Evolutionary conservation across 345 rosid species (phyloP).

Genomic region (Capsella bursapastoris): DNA sequence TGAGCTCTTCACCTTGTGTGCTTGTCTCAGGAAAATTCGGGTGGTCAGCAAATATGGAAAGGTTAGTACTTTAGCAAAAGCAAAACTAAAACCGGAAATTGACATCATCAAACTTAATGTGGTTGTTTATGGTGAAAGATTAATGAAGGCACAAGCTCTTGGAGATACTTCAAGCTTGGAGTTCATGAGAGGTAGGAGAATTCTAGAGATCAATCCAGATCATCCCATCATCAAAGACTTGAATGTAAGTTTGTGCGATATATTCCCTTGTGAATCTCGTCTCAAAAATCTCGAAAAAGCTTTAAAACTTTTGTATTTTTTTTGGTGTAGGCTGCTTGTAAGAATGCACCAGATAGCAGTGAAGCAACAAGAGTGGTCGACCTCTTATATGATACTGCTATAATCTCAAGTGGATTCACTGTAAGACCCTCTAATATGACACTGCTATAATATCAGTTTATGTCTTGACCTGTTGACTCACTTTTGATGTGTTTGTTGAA

Average conservation of each 20-base stretch:
- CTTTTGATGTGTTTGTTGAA: slow-evolving; percentile 27
- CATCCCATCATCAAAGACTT: slow-evolving; percentile 92
- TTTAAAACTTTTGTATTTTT: background rate
- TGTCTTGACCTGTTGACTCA: background rate
- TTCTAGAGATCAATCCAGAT: slow-evolving; percentile 89
- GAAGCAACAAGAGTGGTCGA: slow-evolving; percentile 94
- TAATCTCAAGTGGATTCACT: slow-evolving; percentile 94
- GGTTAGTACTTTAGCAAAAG: slow-evolving; percentile 52
- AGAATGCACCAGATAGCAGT: slow-evolving; percentile 75
- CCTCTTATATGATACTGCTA: slow-evolving; percentile 88
- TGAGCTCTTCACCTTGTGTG: slow-evolving; percentile 95
- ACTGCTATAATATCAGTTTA: too few species aligned
- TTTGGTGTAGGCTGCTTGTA: slow-evolving; percentile 86
- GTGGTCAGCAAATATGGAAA: slow-evolving; percentile 99
- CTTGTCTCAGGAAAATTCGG: slow-evolving; percentile 99
- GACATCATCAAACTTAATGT: background rate
- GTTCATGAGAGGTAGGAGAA: slow-evolving; percentile 98
- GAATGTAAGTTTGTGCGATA: slow-evolving; percentile 55
- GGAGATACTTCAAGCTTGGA: slow-evolving; percentile 96
- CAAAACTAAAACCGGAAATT: background rate
- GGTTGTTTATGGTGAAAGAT: slow-evolving; percentile 51
- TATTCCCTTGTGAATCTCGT: background rate
- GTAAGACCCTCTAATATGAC: slow-evolving; percentile 50
- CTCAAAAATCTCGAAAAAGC: background rate
- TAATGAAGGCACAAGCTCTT: slow-evolving; percentile 99